Base-by-base conservation (phyloP, 2,329 filamentous ascomycete species). In the Penicillium sp. region DNA sequence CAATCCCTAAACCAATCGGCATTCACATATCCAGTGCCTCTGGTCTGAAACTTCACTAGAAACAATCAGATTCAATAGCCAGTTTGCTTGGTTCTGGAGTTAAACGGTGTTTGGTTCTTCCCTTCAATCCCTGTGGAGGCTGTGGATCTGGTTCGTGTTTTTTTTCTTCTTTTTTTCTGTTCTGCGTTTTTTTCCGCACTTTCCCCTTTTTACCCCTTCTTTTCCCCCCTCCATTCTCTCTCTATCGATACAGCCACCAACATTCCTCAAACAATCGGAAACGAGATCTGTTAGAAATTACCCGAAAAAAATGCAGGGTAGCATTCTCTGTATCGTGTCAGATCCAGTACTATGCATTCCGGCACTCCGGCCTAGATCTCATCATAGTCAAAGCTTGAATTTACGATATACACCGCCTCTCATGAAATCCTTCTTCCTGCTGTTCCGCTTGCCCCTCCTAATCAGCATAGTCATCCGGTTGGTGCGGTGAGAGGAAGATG, bases 401-500 rank as follows among this genome's bases (percentile, higher is more conserved):
- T 25, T 25, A 31, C n/a, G 16, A 13, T 8, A 36, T 16, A 48
- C 45, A 48, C 46, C 46, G 46, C 46, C 27, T 46, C 25, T 22
- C n/a, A 28, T 29, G 37, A 47, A 28, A 41, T 19, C 30, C 36
- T 19, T 25, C 22, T 25, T 4, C 22, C 22, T 25, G 22, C 22
- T 25, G 22, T 25, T 7, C 22, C 4, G 22, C 22, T 25, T 25
- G 22, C 22, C 22, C 22, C 22, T 25, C 47, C 53, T 57, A 49
- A 49, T 54, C 40, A 57, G 41, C 53, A 50, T 34, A 29, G 54
- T 56, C 46, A 41, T 48, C 54, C 50, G 50, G 29, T 25, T 25
- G 22, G 41, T 34, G 22, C 46, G 39, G 39, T 49, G 46, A 45
- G 36, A 33, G 33, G 41, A 39, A 28, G 41, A 45, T 28, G 28